phyloP scores from a whole-genome alignment of 2,329 filamentous ascomycete genomes.

The Colletotrichum paranaense region DNA sequence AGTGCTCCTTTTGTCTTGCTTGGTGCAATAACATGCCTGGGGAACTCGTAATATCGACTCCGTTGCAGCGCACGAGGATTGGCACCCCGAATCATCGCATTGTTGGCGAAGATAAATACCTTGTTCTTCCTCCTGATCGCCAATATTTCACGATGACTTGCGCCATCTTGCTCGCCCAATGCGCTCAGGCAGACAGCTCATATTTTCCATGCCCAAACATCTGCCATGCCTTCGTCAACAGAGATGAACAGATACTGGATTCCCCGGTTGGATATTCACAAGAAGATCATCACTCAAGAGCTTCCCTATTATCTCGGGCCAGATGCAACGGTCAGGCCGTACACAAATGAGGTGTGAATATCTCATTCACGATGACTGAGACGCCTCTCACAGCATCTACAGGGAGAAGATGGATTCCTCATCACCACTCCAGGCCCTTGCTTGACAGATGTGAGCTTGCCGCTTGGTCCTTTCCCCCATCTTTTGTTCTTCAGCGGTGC shows the following conservation, averaged over 20 bases:
- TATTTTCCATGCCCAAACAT: background rate
- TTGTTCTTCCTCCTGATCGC: slow-evolving; percentile 26
- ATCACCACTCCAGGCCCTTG: slow-evolving; percentile 69
- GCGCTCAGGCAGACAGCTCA: slow-evolving; percentile 12
- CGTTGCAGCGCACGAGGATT: slow-evolving; percentile 11
- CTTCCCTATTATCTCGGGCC: slow-evolving; percentile 69
- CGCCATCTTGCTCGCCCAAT: slow-evolving; percentile 5
- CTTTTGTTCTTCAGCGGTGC: slow-evolving; percentile 24
- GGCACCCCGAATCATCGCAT: slow-evolving; percentile 15
- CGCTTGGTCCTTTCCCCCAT: background rate
- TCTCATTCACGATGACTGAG: slow-evolving; percentile 34
- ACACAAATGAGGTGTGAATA: slow-evolving; percentile 64
- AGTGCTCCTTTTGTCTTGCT: slow-evolving; percentile 27
- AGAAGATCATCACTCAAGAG: slow-evolving; percentile 68
- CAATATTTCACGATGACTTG: slow-evolving; percentile 8
- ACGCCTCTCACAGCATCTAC: slow-evolving; percentile 34
- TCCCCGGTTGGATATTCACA: slow-evolving; percentile 68
- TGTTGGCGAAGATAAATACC: slow-evolving; percentile 34
- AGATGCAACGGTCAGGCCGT: slow-evolving; percentile 67
- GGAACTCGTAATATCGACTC: slow-evolving; percentile 24
- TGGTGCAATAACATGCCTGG: slow-evolving; percentile 31
- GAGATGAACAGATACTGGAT: slow-evolving; percentile 71
- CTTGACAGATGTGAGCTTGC: slow-evolving; percentile 65
- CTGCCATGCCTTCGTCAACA: slow-evolving; percentile 35
- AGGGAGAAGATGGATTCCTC: slow-evolving; percentile 72